Base-by-base conservation (phyloP, 2,329 filamentous ascomycete species). In the Grosmannia penicillata region DNA sequence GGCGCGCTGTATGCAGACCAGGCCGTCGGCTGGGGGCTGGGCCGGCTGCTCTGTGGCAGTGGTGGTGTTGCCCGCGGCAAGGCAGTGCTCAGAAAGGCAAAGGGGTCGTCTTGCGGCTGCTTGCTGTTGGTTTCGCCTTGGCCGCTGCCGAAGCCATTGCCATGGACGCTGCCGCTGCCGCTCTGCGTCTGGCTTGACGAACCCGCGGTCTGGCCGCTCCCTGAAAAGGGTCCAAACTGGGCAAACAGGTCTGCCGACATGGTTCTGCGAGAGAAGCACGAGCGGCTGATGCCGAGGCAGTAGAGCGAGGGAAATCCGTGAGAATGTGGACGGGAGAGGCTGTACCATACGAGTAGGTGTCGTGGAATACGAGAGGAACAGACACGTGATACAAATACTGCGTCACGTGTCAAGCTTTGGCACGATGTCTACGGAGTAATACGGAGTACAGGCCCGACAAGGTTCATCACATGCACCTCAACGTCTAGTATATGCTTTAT, bases 211-310 rank as follows among this genome's bases (percentile, higher is more conserved):
- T 49, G 47, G 33, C 54, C 45, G 43, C 50, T 53, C 39, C 52
- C 56, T 37, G 67, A 62, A 46, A 63, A 58, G 48, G 58, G 61
- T 49, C 69, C 72, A 48, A 79, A 77, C 47, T 74, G 70, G 39
- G 72, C 74, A 50, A 78, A 74, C 41, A 79, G 66, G 55, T 78
- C 73, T 44, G 73, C 71, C 48, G 75, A 79, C 74, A 78, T 79
- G 43, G 26, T 46, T 40, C 13, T 18, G 10, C 24, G n/a, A 17
- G 19, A 3, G 18, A 25, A 24, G 5, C 21, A 9, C 9, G 32
- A 22, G 5, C 15, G 7, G 15, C 14, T 6, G 34, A 27, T n/a
- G n/a, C n/a, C 15, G 24, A 17, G n/a, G 34, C 5, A 3, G 25
- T 11, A 22, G 11, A 15, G n/a, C 1, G 22, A 8, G 10, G 22